A percentile compares a stretch with the other conserved stretches of the same genome.
These are phyloP conservation scores for Exidia glandulosa DNA, from an alignment of 768 basidiomycete genomes.

Conservation along the genomic window DNA sequence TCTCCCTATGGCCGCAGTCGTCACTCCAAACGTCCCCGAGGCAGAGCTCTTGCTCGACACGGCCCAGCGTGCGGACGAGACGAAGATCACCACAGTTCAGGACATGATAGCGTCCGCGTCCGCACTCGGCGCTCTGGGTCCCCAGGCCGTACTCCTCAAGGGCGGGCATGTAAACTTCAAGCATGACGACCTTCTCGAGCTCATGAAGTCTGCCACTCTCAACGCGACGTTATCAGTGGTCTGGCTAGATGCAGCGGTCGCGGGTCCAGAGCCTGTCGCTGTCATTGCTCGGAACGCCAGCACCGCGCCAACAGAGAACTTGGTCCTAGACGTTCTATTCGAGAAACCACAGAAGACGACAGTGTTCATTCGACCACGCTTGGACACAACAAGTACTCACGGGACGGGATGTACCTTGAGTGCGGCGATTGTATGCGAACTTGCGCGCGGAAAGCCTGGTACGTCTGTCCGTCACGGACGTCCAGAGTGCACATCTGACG, in stretches of 20 bases:
- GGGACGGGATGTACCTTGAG: conserved; percentile 92
- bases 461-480: conserved; percentile 15
- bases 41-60: conserved; percentile 51
- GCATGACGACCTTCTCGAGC: conserved; percentile 31
- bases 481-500: background rate
- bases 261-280: background rate
- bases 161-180: conserved; percentile 60
- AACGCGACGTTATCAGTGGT: background rate
- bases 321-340: conserved; percentile 59
- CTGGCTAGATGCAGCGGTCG: conserved; percentile 1
- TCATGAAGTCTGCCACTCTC: background rate
- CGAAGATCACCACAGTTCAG: conserved; percentile 32
- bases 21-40: conserved; percentile 83
- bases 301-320: conserved; percentile 3
- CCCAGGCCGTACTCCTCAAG: conserved; percentile 62
- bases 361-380: conserved; percentile 47
- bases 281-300: background rate
- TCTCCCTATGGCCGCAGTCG: conserved; percentile 55
- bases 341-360: conserved; percentile 27
- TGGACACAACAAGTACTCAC: conserved; percentile 68
- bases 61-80: conserved; percentile 16
- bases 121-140: conserved; percentile 36
- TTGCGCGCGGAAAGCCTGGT: conserved; percentile 41
- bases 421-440: conserved; percentile 60
- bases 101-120: conserved; percentile 53